Base-by-base conservation (phyloP, 2,329 filamentous ascomycete genomes). In the Ophiostoma tasmaniense region DNA sequence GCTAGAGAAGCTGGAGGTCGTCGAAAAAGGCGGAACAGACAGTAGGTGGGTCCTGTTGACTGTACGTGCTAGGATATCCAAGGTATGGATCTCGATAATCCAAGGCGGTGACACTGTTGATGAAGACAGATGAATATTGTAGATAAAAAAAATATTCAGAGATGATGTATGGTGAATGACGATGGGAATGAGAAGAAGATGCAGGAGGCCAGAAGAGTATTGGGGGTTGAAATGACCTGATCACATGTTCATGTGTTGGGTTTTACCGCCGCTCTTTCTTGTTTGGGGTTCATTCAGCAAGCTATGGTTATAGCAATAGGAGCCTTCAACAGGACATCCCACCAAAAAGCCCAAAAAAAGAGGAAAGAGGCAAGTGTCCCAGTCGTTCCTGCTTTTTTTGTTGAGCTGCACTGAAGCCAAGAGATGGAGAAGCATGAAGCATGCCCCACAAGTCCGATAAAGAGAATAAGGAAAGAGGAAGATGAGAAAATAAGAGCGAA, bases 361-460 rank as follows among this genome's bases (percentile, higher is more conserved):
- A 33, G 33, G 20, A 37, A 52, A 25, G 64, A 66, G 64, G 39
- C 39, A 64, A 59, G 37, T 50, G n/a, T 17, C 35, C n/a, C 55
- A 55, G 62, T 39, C 28, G 28, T 35, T 30, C 37, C 50, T 66
- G 52, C 45, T 35, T 64, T 64, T 64, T 64, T 64, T 64, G 61
- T 64, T 64, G 61, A 28, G 33, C 64, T 66, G 50, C 50, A 28
- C n/a, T 25, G n/a, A 25, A 55, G 50, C 50, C 50, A 55, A 55
- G 50, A 55, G 22, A 55, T 55, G 50, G 50, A 55, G 22, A 55
- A 55, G 50, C 3, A 5, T n/a, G n/a, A n/a, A n/a, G n/a, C n/a
- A 10, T 55, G 50, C 50, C 50, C 50, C 50, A 55, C 50, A 55
- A 22, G 11, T n/a, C 25, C 22, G 50, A 55, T 55, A 55, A 55